phyloP scores from a whole-genome alignment of 805 yeast genomes.

The Schwanniomyces pseudopolymorphus region DNA sequence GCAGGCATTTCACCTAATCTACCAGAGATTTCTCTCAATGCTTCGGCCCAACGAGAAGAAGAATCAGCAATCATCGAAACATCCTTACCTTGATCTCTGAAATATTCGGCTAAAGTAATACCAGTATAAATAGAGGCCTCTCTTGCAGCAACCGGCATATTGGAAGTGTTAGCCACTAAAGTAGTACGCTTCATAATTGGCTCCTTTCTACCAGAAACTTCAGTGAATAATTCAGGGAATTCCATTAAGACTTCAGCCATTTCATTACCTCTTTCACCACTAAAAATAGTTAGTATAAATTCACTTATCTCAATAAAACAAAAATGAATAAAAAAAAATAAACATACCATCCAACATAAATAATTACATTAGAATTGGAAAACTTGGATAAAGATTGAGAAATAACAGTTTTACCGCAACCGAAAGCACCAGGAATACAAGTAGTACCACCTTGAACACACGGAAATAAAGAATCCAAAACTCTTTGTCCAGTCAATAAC shows the following conservation, averaged over 20 bases:
- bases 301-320: neutral
- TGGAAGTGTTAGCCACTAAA: slow-evolving; percentile 96
- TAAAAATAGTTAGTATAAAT: slow-evolving; percentile 10
- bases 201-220: slow-evolving; percentile 88
- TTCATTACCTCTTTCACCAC: slow-evolving; percentile 98
- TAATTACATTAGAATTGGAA: slow-evolving; percentile 95
- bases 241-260: slow-evolving; percentile 99
- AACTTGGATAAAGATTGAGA: slow-evolving; percentile 96
- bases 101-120: slow-evolving; percentile 96
- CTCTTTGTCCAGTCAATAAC: slow-evolving; percentile 97
- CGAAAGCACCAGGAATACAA: slow-evolving; percentile 99
- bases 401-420: slow-evolving; percentile 98
- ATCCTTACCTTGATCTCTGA: slow-evolving; percentile 99
- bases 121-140: slow-evolving; percentile 99
- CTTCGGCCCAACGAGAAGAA: slow-evolving; percentile 99
- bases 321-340: neutral
- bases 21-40: slow-evolving; percentile 99
- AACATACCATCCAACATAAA: slow-evolving; percentile 70
- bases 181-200: slow-evolving; percentile 99
- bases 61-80: slow-evolving; percentile 99
- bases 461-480: slow-evolving; percentile 94
- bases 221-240: slow-evolving; percentile 96
- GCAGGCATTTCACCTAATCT: slow-evolving; percentile 99
- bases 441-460: slow-evolving; percentile 99
- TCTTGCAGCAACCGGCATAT: slow-evolving; percentile 99